phyloP scores from a whole-genome alignment of 2,329 filamentous ascomycete species.

The Coniochaeta pulveracea region DNA sequence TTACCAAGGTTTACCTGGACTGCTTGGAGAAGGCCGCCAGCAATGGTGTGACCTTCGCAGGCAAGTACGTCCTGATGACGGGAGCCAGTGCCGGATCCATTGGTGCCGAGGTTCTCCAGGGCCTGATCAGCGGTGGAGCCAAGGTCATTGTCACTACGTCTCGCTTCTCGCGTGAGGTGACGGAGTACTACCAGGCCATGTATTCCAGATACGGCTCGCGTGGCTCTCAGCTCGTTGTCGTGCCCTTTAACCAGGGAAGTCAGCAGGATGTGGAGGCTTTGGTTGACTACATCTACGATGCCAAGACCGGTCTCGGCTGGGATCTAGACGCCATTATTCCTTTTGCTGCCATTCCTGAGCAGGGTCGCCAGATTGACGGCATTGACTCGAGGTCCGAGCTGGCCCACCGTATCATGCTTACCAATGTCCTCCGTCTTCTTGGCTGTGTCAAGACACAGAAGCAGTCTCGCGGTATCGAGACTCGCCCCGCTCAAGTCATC shows the following conservation, averaged over 20 bases:
- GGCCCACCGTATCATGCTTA: constrained; percentile 97
- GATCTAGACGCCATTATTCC: constrained; percentile 93
- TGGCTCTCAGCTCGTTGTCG: constrained; percentile 92
- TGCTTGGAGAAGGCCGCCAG: constrained; percentile 82
- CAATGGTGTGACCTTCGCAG: constrained; percentile 79
- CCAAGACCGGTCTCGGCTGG: constrained; percentile 95
- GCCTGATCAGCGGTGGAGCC: constrained; percentile 89
- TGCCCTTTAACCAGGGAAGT: constrained; percentile 98
- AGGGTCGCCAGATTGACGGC: constrained; percentile 90
- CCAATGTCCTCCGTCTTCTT: constrained; percentile 85
- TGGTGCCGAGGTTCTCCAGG: constrained; percentile 91
- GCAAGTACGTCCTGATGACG: constrained; percentile 96
- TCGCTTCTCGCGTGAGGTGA: constrained; percentile 92
- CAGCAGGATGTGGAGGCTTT: constrained; percentile 95
- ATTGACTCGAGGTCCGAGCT: constrained; percentile 97
- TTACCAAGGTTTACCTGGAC: constrained; percentile 86
- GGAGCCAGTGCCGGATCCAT: constrained; percentile 97
- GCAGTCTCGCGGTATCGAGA: constrained; percentile 77
- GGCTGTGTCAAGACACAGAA: constrained; percentile 89
- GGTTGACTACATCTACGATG: constrained; percentile 90
- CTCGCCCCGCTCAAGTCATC: constrained; percentile 91
- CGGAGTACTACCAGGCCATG: constrained; percentile 98
- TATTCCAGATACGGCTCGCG: constrained; percentile 89
- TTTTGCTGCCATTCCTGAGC: constrained; percentile 95
- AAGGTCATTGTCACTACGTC: constrained; percentile 96